Evolutionary conservation across 345 rosid species (phyloP).

Genomic region (Ailanthus altissimus): DNA sequence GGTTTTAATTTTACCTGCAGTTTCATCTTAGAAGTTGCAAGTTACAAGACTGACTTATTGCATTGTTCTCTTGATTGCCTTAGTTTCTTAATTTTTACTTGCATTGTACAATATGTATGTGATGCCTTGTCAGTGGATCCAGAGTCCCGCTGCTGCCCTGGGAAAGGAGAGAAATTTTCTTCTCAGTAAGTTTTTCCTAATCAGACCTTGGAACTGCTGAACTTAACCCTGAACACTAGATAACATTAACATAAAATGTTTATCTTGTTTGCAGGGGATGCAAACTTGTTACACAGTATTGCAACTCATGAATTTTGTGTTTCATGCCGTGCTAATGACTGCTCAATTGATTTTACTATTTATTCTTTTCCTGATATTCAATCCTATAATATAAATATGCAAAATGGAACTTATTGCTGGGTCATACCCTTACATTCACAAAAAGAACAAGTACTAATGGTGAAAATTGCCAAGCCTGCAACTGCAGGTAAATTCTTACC

Average conservation of each 20-base stretch:
- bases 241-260: conserved; percentile 9
- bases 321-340: conserved; percentile 69
- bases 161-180: conserved; percentile 81
- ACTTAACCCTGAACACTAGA: neutral
- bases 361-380: neutral
- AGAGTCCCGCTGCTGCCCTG: conserved; percentile 75
- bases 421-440: conserved; percentile 50
- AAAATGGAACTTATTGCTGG: conserved; percentile 17
- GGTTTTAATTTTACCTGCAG: neutral
- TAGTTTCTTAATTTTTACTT: neutral
- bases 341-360: conserved; percentile 10
- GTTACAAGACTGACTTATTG: neutral
- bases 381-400: conserved; percentile 18
- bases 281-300: conserved; percentile 73
- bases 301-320: conserved; percentile 86
- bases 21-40: neutral
- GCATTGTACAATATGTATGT: conserved; percentile 73
- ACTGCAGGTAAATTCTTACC: conserved; percentile 62
- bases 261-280: conserved; percentile 61
- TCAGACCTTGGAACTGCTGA: conserved; percentile 12
- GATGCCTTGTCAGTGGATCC: conserved; percentile 80
- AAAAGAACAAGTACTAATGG: conserved; percentile 52
- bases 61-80: neutral
- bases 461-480: conserved; percentile 78
- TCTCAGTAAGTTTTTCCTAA: conserved; percentile 74